Evolutionary conservation across 805 yeast genomes (phyloP).

Genomic region (Candida methanosorbosa): DNA sequence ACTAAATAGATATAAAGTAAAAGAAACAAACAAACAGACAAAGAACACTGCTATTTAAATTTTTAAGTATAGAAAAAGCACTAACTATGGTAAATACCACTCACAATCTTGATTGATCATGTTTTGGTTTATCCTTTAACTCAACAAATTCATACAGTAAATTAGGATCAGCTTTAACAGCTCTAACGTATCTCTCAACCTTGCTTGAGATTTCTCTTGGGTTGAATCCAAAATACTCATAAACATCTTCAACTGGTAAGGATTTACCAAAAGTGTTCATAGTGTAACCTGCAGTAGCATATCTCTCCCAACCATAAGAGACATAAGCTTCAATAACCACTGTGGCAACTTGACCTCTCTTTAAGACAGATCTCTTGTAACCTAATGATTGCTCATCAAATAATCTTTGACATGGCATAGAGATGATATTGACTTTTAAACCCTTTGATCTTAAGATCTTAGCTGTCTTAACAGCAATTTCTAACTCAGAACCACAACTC

Average conservation of each 20-base stretch:
- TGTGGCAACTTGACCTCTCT: slow-evolving; percentile 82
- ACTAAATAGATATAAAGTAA: too few relatives aligned
- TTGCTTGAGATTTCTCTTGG: slow-evolving; percentile 87
- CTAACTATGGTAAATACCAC: too few relatives aligned
- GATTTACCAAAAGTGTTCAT: slow-evolving; percentile 95
- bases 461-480: slow-evolving; percentile 73
- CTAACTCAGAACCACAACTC: slow-evolving; percentile 93
- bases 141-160: slow-evolving; percentile 7
- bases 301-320: slow-evolving; percentile 87
- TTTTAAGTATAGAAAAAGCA: too few relatives aligned
- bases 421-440: slow-evolving; percentile 72
- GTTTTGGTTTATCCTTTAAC: slow-evolving; percentile 5
- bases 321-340: slow-evolving; percentile 90
- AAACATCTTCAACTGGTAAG: slow-evolving; percentile 78
- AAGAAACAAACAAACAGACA: too few relatives aligned
- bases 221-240: slow-evolving; percentile 81
- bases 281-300: slow-evolving; percentile 95
- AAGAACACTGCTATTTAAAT: too few relatives aligned
- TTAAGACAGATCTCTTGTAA: slow-evolving; percentile 80
- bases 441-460: slow-evolving; percentile 61
- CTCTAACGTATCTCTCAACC: slow-evolving; percentile 64
- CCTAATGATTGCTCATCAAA: slow-evolving; percentile 78
- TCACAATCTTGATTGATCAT: slow-evolving; percentile 2
- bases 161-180: slow-evolving; percentile 3
- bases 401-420: slow-evolving; percentile 87